phyloP scores from a whole-genome alignment of 148 eudicot species.

The Vaccinium darrowii region DNA sequence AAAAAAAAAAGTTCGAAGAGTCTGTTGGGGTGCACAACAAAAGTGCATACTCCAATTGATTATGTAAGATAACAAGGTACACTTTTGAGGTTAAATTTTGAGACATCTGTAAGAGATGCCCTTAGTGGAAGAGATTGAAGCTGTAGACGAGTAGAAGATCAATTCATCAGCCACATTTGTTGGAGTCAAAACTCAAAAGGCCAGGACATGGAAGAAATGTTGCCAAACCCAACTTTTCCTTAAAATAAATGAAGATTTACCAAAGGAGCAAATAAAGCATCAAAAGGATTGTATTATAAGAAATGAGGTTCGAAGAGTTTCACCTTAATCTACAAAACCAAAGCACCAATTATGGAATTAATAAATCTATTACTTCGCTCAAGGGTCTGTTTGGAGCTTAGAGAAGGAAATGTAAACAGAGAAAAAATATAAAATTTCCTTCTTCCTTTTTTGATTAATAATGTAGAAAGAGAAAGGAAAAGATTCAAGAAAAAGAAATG shows the following conservation, averaged over 20 bases:
- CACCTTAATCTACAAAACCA: neutral
- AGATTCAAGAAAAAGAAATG: neutral
- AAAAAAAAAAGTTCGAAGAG: neutral
- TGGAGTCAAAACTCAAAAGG: neutral
- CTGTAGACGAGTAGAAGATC: neutral
- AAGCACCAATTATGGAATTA: neutral
- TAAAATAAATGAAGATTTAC: neutral
- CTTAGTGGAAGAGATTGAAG: neutral
- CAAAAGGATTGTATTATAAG: neutral
- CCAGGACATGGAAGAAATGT: constrained; percentile 1
- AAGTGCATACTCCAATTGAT: neutral
- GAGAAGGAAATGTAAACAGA: neutral
- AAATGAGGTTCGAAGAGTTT: neutral
- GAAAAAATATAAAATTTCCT: too few relatives aligned
- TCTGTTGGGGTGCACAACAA: neutral
- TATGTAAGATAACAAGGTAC: neutral
- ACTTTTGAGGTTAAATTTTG: neutral
- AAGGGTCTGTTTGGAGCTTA: neutral
- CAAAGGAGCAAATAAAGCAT: neutral
- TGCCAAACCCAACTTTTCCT: neutral
- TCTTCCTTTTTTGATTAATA: too few relatives aligned
- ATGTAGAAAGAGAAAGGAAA: neutral
- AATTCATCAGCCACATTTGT: neutral
- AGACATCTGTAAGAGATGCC: neutral
- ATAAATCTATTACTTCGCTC: neutral